Evolutionary conservation across 108 stramenopile species (phyloP).

Genomic region (Nitzschia sp.): DNA sequence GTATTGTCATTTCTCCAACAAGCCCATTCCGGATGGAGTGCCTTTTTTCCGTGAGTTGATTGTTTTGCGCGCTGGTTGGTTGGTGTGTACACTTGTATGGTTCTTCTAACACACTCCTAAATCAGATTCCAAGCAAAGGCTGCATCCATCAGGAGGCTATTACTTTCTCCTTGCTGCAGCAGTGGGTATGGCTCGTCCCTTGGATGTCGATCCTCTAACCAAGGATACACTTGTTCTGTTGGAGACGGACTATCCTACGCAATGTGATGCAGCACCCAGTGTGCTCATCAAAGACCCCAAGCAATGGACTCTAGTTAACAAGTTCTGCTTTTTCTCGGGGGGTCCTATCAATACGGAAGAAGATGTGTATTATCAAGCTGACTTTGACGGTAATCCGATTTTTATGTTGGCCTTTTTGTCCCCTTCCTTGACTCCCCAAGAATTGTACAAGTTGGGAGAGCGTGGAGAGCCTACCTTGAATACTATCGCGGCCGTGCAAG

Average conservation of each 20-base stretch:
- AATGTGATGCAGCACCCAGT: constrained; percentile 75
- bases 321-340: constrained; percentile 89
- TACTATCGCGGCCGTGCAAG: constrained; percentile 64
- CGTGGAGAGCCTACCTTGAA: constrained; percentile 43
- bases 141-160: constrained; percentile 82
- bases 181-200: constrained; percentile 78
- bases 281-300: constrained; percentile 62
- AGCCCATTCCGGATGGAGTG: constrained; percentile 69
- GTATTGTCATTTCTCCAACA: constrained; percentile 84
- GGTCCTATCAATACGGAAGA: constrained; percentile 88
- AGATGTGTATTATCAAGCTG: constrained; percentile 84
- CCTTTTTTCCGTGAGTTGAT: constrained; percentile 62
- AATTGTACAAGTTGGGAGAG: constrained; percentile 68
- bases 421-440: constrained; percentile 73
- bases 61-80: too few relatives aligned
- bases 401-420: constrained; percentile 85
- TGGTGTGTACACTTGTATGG: too few relatives aligned
- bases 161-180: constrained; percentile 76
- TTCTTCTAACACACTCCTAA: neutral
- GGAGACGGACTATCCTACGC: constrained; percentile 79
- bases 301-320: constrained; percentile 83
- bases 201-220: constrained; percentile 85
- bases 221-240: constrained; percentile 74
- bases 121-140: constrained; percentile 71
- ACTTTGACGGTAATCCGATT: constrained; percentile 83